Conservation (phyloP, 345 rosid species). For the Gossypioides kirkii region DNA sequence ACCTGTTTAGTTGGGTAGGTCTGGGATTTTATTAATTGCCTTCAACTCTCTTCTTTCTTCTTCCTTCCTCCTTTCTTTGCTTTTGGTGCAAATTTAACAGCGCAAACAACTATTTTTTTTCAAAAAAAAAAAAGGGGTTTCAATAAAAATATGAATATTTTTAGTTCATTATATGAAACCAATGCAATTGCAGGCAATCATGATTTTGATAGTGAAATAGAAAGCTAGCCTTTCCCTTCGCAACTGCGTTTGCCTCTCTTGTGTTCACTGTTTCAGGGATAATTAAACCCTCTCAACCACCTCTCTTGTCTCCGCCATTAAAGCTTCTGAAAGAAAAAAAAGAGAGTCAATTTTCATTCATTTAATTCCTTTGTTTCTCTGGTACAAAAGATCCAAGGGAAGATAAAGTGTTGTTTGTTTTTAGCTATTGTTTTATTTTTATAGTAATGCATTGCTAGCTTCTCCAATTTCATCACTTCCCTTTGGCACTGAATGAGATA, state of each 20-base stretch:
- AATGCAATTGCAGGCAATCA: slow-evolving; percentile 30
- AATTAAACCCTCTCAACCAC: slow-evolving; percentile 61
- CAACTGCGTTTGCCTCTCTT: neutral
- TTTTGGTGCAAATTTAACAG: slow-evolving; percentile 25
- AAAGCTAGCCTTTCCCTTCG: slow-evolving; percentile 10
- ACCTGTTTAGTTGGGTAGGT: slow-evolving; percentile 70
- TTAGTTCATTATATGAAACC: slow-evolving; percentile 22
- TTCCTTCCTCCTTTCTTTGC: slow-evolving; percentile 22
- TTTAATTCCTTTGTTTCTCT: slow-evolving; percentile 9
- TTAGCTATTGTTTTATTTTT: slow-evolving; percentile 23
- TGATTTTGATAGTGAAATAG: slow-evolving; percentile 43
- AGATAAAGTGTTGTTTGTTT: slow-evolving; percentile 14
- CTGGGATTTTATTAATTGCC: slow-evolving; percentile 53
- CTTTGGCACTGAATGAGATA: slow-evolving; percentile 44
- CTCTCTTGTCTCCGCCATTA: slow-evolving; percentile 45
- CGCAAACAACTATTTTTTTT: neutral
- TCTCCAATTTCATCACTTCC: slow-evolving; percentile 1
- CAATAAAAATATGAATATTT: neutral
- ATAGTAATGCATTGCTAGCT: slow-evolving; percentile 30
- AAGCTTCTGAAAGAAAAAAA: slow-evolving; percentile 15
- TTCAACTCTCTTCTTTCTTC: slow-evolving; percentile 23
- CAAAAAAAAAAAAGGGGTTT: neutral
- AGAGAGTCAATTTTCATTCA: slow-evolving; percentile 28
- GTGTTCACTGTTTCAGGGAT: slow-evolving; percentile 19
- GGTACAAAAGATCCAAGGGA: neutral